Conservation (phyloP, 371 early-diverging fungal genomes). For the Mortierella sp. region DNA sequence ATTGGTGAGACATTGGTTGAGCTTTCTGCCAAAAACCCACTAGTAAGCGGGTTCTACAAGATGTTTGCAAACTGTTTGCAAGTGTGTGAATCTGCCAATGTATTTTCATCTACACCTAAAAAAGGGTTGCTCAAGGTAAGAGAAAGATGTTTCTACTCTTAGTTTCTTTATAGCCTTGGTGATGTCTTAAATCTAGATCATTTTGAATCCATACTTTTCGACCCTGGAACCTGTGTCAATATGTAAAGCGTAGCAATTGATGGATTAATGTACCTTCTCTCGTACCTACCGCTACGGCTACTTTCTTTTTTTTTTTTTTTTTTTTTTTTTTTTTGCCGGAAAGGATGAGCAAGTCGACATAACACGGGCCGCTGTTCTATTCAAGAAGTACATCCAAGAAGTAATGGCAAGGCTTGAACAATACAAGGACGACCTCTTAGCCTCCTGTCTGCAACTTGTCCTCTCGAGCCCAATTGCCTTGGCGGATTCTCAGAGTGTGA, state of each 20-base stretch:
- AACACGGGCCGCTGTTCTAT: conserved; percentile 50
- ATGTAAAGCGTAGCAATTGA: too few relatives aligned
- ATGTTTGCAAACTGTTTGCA: conserved; percentile 66
- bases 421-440: conserved; percentile 83
- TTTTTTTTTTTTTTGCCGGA: too few relatives aligned
- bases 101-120: conserved; percentile 47
- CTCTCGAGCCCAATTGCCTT: conserved; percentile 72
- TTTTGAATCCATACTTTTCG: too few relatives aligned
- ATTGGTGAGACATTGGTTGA: conserved; percentile 64
- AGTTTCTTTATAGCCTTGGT: background rate
- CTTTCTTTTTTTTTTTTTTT: background rate
- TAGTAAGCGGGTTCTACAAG: conserved; percentile 82
- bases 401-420: conserved; percentile 71
- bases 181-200: too few relatives aligned
- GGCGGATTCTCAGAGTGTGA: conserved; percentile 59
- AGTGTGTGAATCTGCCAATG: conserved; percentile 54
- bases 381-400: conserved; percentile 66
- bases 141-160: background rate
- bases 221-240: too few relatives aligned
- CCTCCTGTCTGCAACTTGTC: conserved; percentile 72
- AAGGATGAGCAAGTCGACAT: conserved; percentile 41
- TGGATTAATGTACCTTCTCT: too few relatives aligned
- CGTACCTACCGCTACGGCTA: too few relatives aligned
- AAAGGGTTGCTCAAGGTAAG: conserved; percentile 19
- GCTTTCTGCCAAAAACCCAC: conserved; percentile 64